Evolutionary conservation across 495 filamentous ascomycete species (phyloP), one percentile per base, ranked within the genome.

Genomic region (Penicillium arizonense): DNA sequence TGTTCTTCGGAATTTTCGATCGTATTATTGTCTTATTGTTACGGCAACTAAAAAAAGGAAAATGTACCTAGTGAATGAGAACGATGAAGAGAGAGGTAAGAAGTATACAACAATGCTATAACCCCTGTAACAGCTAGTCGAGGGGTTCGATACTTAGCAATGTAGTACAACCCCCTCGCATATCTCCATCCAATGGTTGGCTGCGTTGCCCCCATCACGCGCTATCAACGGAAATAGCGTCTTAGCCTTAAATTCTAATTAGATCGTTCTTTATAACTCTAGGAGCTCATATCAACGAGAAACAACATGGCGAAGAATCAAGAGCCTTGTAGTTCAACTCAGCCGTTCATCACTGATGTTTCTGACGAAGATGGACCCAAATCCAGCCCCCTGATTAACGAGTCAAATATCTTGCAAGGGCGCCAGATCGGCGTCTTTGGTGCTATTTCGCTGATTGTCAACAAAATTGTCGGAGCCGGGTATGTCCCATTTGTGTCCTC

Each of bases 381-480:
- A 14, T 47, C 41, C 10, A 42, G 32, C 20, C 14, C 53, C 23
- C 37, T 35, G 0, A 42, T 62, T 23, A 44, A 58, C 12, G 63
- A 66, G 16, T 21, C 50, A 6, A 37, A 66, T 52, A 60, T 66
- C 9, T 37, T 66, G 12, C 63, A 66, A 46, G 63, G 61, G 1
- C 54, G 63, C 35, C 53, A 46, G 26, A 66, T 66, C 44, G 63
- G 63, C 3, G 28, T 61, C 10, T 58, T 55, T 9, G 63, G 63
- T 3, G 59, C 63, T 5, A 57, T 66, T 20, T 66, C 63, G 0
- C 48, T 66, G 4, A 59, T 66, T 16, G 55, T 66, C 20, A 66
- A 66, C 34, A 66, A 66, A 30, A 66, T 66, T 37, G 44, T 66
- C 11, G 63, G 63, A 18, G 54, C 63, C 23, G 63, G 63, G 63